Percentiles rank a stretch among this genome's conserved stretches.
These are phyloP conservation scores for Cryphonectria carpinicola DNA, from an alignment of 2,329 filamentous ascomycete species.

Conservation along the genomic window DNA sequence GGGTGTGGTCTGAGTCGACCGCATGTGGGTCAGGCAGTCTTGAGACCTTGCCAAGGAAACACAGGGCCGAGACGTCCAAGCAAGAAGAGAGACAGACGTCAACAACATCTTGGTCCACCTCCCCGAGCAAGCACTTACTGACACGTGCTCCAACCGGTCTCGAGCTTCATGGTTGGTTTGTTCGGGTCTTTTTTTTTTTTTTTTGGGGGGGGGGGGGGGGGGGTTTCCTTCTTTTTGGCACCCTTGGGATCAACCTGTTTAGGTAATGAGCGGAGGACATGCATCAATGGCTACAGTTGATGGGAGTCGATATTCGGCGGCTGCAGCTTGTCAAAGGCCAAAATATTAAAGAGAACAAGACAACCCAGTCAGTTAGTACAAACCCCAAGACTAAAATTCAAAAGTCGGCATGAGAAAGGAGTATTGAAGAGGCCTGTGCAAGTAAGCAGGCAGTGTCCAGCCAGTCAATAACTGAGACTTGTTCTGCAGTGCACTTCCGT, in stretches of 20 bases:
- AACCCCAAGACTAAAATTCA: not conserved
- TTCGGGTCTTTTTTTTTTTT: not conserved
- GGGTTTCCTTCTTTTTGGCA: not conserved
- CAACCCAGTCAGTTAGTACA: no score
- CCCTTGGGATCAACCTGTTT: not conserved
- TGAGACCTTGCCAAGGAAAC: slow-evolving; percentile 43
- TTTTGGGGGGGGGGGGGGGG: no score
- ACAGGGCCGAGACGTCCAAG: slow-evolving; percentile 14
- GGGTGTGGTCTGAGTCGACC: slow-evolving; percentile 31
- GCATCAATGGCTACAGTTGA: not conserved
- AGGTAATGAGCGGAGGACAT: not conserved
- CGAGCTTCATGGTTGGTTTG: not conserved
- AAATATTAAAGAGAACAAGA: not conserved
- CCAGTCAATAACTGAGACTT: not conserved
- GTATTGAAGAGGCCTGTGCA: not conserved
- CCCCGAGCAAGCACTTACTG: not conserved
- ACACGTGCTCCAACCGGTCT: not conserved
- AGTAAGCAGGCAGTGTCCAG: not conserved
- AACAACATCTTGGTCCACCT: no score
- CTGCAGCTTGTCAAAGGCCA: not conserved
- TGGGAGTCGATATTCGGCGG: not conserved
- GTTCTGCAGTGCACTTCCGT: not conserved
- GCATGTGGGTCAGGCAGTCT: slow-evolving; percentile 39
- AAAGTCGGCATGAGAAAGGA: not conserved
- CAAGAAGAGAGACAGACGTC: not conserved